phyloP scores from a whole-genome alignment of 208 protist genomes.

The Sergeia podlipaevii region DNA sequence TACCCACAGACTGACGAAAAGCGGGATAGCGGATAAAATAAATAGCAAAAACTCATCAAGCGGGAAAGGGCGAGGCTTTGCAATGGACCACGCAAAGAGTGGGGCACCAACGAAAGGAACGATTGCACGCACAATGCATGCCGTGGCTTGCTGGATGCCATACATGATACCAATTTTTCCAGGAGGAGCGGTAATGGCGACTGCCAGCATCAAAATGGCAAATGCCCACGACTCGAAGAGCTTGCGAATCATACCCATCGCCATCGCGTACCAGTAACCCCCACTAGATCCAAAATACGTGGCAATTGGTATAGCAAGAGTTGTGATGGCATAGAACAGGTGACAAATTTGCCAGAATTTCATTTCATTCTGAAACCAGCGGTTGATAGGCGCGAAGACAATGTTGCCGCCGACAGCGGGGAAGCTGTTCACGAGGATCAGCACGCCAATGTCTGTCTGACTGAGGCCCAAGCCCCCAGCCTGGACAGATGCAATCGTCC shows the following conservation, averaged over 20 bases:
- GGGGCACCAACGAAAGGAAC: slow-evolving; percentile 60
- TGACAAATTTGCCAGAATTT: slow-evolving; percentile 40
- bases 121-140: slow-evolving; percentile 52
- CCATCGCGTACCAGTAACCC: slow-evolving; percentile 41
- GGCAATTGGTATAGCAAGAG: slow-evolving; percentile 27
- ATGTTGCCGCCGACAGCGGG: slow-evolving; percentile 54
- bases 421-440: slow-evolving; percentile 43
- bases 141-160: slow-evolving; percentile 66
- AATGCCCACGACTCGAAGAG: slow-evolving; percentile 57
- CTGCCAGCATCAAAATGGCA: slow-evolving; percentile 52
- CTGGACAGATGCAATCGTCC: slow-evolving; percentile 23
- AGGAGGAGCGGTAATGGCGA: slow-evolving; percentile 49
- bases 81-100: slow-evolving; percentile 81
- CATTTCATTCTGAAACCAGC: slow-evolving; percentile 20
- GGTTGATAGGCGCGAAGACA: slow-evolving; percentile 27
- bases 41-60: slow-evolving; percentile 78
- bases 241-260: slow-evolving; percentile 41
- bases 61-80: slow-evolving; percentile 27
- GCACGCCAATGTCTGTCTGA: slow-evolving; percentile 21
- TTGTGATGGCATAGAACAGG: slow-evolving; percentile 19
- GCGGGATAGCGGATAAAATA: slow-evolving; percentile 42
- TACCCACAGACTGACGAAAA: slow-evolving; percentile 20
- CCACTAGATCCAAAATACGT: slow-evolving; percentile 9
- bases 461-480: slow-evolving; percentile 33
- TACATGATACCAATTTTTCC: slow-evolving; percentile 68